A percentile compares a stretch with the other conserved stretches of the same genome.
Conservation (phyloP, 176 grass and related monocot genomes). For the Elymus sibiricus region DNA sequence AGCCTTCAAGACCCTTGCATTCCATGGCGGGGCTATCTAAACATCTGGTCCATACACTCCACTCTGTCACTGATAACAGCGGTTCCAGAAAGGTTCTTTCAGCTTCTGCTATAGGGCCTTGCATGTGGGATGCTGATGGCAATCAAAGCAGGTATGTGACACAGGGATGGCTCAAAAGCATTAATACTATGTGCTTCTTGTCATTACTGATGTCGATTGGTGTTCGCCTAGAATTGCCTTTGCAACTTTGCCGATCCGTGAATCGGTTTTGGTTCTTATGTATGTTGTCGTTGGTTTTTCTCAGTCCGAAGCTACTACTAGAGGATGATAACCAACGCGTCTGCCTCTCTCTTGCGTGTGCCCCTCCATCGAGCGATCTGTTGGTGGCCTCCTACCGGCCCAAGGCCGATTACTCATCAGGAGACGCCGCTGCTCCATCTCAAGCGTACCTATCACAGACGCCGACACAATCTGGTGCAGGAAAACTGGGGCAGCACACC, state of each 20-base stretch:
- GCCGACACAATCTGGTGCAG: slow-evolving; percentile 17
- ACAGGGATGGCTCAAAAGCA: background rate
- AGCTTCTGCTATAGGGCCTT: slow-evolving; percentile 74
- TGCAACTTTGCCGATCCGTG: background rate
- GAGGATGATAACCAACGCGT: slow-evolving; percentile 37
- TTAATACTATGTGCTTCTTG: background rate
- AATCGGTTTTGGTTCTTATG: background rate
- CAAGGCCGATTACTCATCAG: slow-evolving; percentile 33
- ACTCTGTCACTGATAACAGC: slow-evolving; percentile 40
- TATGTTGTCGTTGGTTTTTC: background rate
- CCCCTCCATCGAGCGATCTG: slow-evolving; percentile 23
- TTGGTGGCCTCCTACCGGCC: slow-evolving; percentile 78
- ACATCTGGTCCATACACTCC: slow-evolving; percentile 71
- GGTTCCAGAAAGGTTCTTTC: slow-evolving; percentile 59
- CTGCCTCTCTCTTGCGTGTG: slow-evolving; percentile 74
- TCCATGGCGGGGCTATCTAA: slow-evolving; percentile 46
- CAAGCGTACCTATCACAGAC: slow-evolving; percentile 44
- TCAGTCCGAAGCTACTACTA: slow-evolving; percentile 56
- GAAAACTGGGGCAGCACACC: slow-evolving; percentile 60
- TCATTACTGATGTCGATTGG: background rate
- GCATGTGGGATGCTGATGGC: slow-evolving; percentile 60
- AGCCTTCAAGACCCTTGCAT: slow-evolving; percentile 45
- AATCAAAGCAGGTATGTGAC: slow-evolving; percentile 38
- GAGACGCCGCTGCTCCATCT: slow-evolving; percentile 23
- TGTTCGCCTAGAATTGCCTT: background rate